Base-by-base conservation (phyloP, 1,284 basidiomycete genomes). In the Cutaneotrichosporon curvatum region DNA sequence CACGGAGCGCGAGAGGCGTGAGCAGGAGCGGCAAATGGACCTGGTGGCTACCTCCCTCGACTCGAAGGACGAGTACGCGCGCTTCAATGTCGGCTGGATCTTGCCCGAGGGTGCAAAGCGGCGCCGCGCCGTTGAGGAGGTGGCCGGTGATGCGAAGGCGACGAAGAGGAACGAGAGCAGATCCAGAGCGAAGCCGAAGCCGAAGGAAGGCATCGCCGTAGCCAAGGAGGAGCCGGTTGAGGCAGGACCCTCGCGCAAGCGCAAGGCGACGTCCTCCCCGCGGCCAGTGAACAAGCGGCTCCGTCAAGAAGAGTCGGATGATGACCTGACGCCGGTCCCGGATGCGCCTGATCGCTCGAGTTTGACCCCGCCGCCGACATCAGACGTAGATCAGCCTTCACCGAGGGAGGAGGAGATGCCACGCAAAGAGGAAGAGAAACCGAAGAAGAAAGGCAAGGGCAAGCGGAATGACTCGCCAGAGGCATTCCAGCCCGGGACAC, bases 31-130 rank as follows among this genome's bases (percentile, higher is more conserved):
- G 40, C 36, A 43, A 14, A 43, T 68, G 45, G 63, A 63, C 22
- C 51, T 69, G 77, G 52, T 66, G 1, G 82, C 88, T 3, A 76
- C 82, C 7, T 75, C 81, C 34, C 80, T 95, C 19, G 84, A 83
- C 60, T 76, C 78, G 37, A 77, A 79, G 53, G 79, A 80, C 46
- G 84, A 84, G 32, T 95, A 94, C 76, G 79, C 75, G 62, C 74
- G 83, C 70, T 95, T 94, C 72, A 83, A 95, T 55, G 74, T 76
- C 18, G 90, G 90, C 2, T 95, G 90, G 90, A 87, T 94, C 15
- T 71, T 94, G 15, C 86, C 88, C 9, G 74, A 81, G 9, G 86
- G 83, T 23, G 78, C 79, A 37, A 79, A 80, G 57, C 76, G 67
- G 28, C 45, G 50, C 2, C 50, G 51, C 9, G 41, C 44, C 11